Percentiles rank a stretch among this genome's conserved stretches.
phyloP scores from a whole-genome alignment of 1,284 basidiomycete genomes.

The Pholiota adiposa region DNA sequence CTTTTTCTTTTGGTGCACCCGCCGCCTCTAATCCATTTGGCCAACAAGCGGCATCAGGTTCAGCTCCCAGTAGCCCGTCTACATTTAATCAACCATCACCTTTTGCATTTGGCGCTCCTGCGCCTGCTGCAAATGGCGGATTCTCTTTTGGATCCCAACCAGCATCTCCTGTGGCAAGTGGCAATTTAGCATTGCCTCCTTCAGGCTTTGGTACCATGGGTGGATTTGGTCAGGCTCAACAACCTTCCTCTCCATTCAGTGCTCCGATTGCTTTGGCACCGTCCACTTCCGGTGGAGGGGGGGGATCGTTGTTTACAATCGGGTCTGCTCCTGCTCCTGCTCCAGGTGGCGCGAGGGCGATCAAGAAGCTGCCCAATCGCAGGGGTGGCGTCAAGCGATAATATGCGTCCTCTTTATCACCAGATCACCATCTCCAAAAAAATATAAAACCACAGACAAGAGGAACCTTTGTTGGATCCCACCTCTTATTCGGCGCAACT shows the following conservation, averaged over 20 bases:
- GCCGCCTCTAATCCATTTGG: conserved; percentile 47
- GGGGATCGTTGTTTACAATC: conserved; percentile 56
- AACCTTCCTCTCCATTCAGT: conserved; percentile 44
- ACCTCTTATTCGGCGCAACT: conserved; percentile 7
- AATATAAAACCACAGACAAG: conserved; percentile 4
- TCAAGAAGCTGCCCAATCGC: conserved; percentile 58
- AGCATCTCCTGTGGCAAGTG: conserved; percentile 55
- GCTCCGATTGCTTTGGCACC: conserved; percentile 37
- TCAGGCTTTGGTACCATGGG: conserved; percentile 39
- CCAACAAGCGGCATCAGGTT: conserved; percentile 39
- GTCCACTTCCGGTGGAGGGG: conserved; percentile 37
- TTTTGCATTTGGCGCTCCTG: conserved; percentile 44
- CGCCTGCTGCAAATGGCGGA: conserved; percentile 29
- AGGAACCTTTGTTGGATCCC: not conserved
- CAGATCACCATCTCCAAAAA: not conserved
- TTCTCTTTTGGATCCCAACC: conserved; percentile 56
- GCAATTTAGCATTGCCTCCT: conserved; percentile 39
- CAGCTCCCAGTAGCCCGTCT: conserved; percentile 61
- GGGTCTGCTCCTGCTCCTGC: conserved; percentile 48
- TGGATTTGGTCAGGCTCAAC: conserved; percentile 42
- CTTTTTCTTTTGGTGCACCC: conserved; percentile 51
- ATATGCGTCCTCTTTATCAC: not conserved
- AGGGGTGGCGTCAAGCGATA: conserved; percentile 43
- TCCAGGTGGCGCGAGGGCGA: conserved; percentile 43
- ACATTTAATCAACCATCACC: conserved; percentile 47